phyloP scores from a whole-genome alignment of 2,329 filamentous ascomycete genomes.

The Neopestalotiopsis sp. region DNA sequence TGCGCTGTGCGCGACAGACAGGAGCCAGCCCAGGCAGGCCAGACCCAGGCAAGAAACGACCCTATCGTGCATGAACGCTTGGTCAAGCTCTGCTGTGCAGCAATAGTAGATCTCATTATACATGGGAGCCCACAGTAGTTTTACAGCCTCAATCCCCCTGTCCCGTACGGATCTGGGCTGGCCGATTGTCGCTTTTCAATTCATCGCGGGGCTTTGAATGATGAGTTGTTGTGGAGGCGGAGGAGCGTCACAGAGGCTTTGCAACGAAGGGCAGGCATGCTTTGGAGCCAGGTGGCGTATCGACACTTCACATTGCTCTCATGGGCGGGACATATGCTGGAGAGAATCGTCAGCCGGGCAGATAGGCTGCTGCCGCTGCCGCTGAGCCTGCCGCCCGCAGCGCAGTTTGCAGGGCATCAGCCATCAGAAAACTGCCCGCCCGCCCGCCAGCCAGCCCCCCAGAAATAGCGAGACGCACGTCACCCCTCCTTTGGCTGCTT shows the following conservation, averaged over 20 bases:
- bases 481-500: conserved; percentile 20
- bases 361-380: conserved; percentile 2
- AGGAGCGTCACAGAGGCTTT: background rate
- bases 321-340: background rate
- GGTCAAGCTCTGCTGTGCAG: conserved; percentile 18
- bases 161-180: background rate
- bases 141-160: conserved; percentile 14
- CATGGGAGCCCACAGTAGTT: conserved; percentile 18
- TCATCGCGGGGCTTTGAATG: background rate
- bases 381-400: background rate
- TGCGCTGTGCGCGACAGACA: background rate
- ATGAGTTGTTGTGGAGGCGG: background rate
- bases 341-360: background rate
- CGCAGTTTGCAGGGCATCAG: conserved; percentile 4
- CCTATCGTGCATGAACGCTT: conserved; percentile 23
- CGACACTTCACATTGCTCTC: background rate
- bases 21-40: background rate
- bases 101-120: conserved; percentile 18
- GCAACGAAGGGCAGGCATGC: background rate
- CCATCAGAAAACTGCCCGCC: conserved; percentile 3
- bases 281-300: background rate
- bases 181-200: background rate
- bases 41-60: conserved; percentile 10
- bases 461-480: conserved; percentile 21
- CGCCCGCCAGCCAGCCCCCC: conserved; percentile 6